These are phyloP conservation scores for Malassezia japonica DNA, from an alignment of 1,284 basidiomycete species.

Conservation along the genomic window DNA sequence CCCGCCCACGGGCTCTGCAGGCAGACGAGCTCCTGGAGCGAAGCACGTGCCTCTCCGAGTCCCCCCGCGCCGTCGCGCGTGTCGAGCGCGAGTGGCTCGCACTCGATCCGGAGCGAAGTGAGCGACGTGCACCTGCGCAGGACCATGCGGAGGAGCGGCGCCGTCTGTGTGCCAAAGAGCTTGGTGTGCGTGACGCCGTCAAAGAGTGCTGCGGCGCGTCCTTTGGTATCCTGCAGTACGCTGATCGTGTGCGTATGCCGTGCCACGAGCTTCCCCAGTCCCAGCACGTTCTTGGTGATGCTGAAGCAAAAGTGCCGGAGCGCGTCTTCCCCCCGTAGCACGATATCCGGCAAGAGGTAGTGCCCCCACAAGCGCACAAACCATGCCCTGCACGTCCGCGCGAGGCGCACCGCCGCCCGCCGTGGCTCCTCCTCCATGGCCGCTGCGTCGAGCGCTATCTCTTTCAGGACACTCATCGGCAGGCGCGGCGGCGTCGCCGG, in stretches of 20 bases:
- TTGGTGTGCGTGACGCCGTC: background rate
- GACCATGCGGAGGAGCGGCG: background rate
- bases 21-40: conserved; percentile 7
- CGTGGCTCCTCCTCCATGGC: background rate
- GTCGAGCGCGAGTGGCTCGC: conserved; percentile 3
- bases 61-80: background rate
- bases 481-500: background rate
- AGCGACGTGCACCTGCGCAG: background rate
- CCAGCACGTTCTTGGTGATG: background rate
- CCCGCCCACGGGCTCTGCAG: conserved; percentile 11
- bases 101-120: background rate
- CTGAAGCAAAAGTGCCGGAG: background rate
- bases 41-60: background rate
- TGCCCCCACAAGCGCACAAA: background rate
- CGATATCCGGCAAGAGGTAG: background rate
- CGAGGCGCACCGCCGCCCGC: background rate
- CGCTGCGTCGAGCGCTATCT: background rate
- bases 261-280: background rate
- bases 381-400: conserved; percentile 8
- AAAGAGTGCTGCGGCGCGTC: background rate
- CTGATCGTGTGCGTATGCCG: background rate
- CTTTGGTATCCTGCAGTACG: background rate
- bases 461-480: background rate
- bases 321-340: background rate
- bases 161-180: background rate